Evolutionary conservation across 352 stramenopile species (phyloP).

Genomic region (Pythium brachiatum): DNA sequence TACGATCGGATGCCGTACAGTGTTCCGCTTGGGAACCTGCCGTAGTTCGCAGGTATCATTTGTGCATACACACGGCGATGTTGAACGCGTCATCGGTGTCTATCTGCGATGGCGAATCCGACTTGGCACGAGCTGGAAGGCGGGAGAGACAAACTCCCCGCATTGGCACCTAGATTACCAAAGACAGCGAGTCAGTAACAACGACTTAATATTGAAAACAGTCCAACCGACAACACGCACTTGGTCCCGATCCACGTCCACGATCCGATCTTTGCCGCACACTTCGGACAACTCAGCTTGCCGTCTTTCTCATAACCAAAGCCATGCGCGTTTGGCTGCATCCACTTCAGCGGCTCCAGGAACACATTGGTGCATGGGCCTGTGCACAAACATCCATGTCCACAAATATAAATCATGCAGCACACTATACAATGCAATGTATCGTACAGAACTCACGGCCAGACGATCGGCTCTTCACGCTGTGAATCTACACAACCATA

Average conservation of each 20-base stretch:
- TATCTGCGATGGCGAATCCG: conserved; percentile 31
- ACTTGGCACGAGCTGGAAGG: conserved; percentile 62
- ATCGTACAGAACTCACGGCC: background rate
- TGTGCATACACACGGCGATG: background rate
- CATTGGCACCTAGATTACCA: conserved; percentile 51
- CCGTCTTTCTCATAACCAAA: conserved; percentile 45
- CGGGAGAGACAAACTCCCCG: conserved; percentile 46
- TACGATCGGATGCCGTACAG: conserved; percentile 80
- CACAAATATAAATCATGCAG: background rate
- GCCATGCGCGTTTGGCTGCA: conserved; percentile 25
- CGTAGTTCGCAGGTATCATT: conserved; percentile 19
- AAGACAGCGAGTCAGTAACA: background rate
- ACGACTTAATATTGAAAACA: too few relatives aligned
- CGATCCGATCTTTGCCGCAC: conserved; percentile 67
- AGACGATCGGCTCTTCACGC: background rate
- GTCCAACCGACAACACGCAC: too few relatives aligned
- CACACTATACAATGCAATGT: too few relatives aligned
- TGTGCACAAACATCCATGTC: background rate
- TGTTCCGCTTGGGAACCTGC: conserved; percentile 61
- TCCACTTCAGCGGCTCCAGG: conserved; percentile 73
- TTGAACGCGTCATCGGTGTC: conserved; percentile 4
- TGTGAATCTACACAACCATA: background rate
- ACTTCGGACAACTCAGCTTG: conserved; percentile 66
- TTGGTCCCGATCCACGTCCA: conserved; percentile 79
- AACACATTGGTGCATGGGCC: conserved; percentile 34